phyloP scores from a whole-genome alignment of 257 asterid genomes.

The Coffea canephora region DNA sequence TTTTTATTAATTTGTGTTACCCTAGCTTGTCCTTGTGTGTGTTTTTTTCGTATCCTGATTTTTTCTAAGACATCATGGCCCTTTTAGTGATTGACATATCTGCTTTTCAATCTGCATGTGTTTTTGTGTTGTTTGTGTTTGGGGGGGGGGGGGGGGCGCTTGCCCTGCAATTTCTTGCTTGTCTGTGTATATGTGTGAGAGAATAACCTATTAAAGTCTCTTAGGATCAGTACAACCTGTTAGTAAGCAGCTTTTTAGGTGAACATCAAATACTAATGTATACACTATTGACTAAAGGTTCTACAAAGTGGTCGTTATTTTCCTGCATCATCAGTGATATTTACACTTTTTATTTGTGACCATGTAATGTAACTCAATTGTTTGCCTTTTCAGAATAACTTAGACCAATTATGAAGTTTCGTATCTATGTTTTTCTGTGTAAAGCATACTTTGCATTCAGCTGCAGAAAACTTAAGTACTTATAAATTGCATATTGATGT shows the following conservation, averaged over 20 bases:
- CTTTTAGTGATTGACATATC: background rate
- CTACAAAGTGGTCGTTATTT: too few relatives aligned
- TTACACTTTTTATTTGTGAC: background rate
- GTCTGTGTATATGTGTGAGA: background rate
- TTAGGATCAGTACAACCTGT: background rate
- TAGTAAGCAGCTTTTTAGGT: background rate
- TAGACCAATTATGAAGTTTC: background rate
- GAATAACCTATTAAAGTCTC: conserved; percentile 1
- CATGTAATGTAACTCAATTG: background rate
- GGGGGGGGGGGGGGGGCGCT: background rate
- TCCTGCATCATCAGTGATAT: background rate
- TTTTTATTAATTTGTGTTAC: conserved; percentile 17
- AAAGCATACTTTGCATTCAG: background rate
- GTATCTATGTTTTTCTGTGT: background rate
- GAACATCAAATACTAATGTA: background rate
- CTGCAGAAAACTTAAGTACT: background rate
- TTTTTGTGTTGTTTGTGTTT: too few relatives aligned
- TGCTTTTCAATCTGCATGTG: background rate
- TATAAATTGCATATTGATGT: background rate
- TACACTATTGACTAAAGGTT: background rate
- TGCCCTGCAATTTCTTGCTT: background rate
- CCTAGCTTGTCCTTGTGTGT: background rate
- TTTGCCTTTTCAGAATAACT: background rate
- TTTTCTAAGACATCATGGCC: background rate
- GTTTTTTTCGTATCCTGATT: background rate